Conservation (phyloP, 179 eudicot genomes). For the Nepenthes alata region DNA sequence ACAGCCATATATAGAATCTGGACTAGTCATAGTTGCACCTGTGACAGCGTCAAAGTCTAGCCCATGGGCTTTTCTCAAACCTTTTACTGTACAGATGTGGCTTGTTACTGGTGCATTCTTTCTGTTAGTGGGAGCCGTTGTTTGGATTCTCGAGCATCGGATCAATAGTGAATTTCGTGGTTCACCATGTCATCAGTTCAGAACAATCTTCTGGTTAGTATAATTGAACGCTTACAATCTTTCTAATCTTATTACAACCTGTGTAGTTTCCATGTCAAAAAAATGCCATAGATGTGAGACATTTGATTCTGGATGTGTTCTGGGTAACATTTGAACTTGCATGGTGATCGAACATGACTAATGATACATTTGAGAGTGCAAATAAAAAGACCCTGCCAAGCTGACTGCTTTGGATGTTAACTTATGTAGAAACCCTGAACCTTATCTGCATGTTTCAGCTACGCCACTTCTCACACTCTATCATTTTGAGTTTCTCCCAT, state of each 20-base stretch:
- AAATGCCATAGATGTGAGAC: too few relatives aligned
- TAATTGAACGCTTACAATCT: background rate
- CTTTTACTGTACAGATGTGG: constrained; percentile 13
- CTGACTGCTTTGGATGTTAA: too few relatives aligned
- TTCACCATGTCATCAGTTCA: constrained; percentile 8
- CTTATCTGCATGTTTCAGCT: too few relatives aligned
- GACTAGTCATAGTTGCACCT: constrained; percentile 13
- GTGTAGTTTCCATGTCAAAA: too few relatives aligned
- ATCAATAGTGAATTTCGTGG: constrained; percentile 11
- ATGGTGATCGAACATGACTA: too few relatives aligned
- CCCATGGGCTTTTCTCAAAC: constrained; percentile 12
- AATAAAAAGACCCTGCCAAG: too few relatives aligned
- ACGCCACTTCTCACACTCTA: too few relatives aligned
- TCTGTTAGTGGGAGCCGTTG: constrained; percentile 11
- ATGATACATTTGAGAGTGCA: too few relatives aligned
- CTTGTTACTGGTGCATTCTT: constrained; percentile 7
- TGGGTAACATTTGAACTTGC: too few relatives aligned
- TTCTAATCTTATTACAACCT: background rate
- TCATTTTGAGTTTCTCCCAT: too few relatives aligned
- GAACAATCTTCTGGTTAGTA: constrained; percentile 10
- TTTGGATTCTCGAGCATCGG: constrained; percentile 16
- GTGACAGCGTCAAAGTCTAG: constrained; percentile 2
- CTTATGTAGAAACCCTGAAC: too few relatives aligned
- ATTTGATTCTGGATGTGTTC: too few relatives aligned
- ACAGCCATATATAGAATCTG: constrained; percentile 14